phyloP scores from a whole-genome alignment of 2,329 filamentous ascomycete genomes.

The Fulvia fulva region DNA sequence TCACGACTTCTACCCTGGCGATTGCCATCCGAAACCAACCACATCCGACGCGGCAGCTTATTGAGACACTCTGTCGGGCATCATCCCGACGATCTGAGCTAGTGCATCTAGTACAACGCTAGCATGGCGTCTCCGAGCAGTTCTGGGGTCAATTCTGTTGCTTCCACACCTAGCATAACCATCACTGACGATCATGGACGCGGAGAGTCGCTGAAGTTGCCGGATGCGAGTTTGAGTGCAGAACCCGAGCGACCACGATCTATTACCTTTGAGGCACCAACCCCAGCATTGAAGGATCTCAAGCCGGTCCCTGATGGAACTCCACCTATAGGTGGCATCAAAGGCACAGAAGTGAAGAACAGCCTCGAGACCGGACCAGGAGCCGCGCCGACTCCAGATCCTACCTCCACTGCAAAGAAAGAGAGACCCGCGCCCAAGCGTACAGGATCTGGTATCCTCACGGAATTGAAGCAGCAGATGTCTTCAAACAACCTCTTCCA shows the following conservation, averaged over 20 bases:
- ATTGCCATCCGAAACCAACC: neutral
- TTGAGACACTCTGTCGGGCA: neutral
- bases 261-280: neutral
- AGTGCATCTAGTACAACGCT: neutral
- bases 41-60: neutral
- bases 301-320: neutral
- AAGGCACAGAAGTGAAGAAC: neutral
- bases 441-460: conserved; percentile 1
- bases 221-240: neutral
- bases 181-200: conserved; percentile 3
- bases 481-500: neutral
- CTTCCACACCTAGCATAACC: conserved; percentile 5
- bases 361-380: neutral
- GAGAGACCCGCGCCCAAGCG: neutral
- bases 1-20: neutral
- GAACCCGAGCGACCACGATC: neutral
- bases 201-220: neutral
- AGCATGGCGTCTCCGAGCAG: conserved; percentile 3
- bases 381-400: neutral
- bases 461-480: neutral
- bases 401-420: neutral
- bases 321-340: neutral
- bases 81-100: neutral
- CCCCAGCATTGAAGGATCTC: neutral
- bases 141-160: neutral